phyloP scores from a whole-genome alignment of 169 alveolate genomes.

The Plasmodium billcollinsi region DNA sequence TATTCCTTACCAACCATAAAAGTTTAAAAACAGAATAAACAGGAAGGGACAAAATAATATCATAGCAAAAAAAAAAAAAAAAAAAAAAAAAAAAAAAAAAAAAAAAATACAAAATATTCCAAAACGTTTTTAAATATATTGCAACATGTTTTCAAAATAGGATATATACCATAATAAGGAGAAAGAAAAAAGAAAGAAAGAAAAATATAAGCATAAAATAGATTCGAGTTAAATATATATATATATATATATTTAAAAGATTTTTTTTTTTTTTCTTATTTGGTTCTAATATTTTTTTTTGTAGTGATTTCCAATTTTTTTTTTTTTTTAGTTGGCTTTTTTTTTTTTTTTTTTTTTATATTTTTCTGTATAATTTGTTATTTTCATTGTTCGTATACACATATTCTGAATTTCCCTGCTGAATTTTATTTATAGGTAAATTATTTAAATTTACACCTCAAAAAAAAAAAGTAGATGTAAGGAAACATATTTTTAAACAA shows the following conservation, averaged over 20 bases:
- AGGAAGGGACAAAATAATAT: too few species aligned
- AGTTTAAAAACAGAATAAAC: too few species aligned
- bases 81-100: too few species aligned
- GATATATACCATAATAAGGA: too few species aligned
- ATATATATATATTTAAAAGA: background rate
- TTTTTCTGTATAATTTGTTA: too few species aligned
- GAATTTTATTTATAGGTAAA: slow-evolving; percentile 72
- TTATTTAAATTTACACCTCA: slow-evolving; percentile 40
- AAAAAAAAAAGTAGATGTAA: slow-evolving; percentile 56
- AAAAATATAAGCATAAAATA: background rate
- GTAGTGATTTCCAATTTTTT: background rate
- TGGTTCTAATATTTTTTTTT: background rate
- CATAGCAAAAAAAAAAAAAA: too few species aligned
- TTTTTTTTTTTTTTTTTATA: background rate
- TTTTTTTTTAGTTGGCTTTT: slow-evolving; percentile 4
- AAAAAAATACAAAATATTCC: too few species aligned
- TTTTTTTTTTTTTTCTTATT: background rate
- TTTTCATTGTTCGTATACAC: background rate
- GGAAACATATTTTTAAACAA: slow-evolving; percentile 65
- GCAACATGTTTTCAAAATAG: too few species aligned
- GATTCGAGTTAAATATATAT: background rate
- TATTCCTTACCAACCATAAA: too few species aligned
- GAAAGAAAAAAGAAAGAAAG: too few species aligned
- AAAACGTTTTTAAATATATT: too few species aligned
- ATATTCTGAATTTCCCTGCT: background rate